Evolutionary conservation across 306 rosid species (phyloP), one percentile per base, ranked within the genome.

Genomic region (Gastrolobium bilobum): DNA sequence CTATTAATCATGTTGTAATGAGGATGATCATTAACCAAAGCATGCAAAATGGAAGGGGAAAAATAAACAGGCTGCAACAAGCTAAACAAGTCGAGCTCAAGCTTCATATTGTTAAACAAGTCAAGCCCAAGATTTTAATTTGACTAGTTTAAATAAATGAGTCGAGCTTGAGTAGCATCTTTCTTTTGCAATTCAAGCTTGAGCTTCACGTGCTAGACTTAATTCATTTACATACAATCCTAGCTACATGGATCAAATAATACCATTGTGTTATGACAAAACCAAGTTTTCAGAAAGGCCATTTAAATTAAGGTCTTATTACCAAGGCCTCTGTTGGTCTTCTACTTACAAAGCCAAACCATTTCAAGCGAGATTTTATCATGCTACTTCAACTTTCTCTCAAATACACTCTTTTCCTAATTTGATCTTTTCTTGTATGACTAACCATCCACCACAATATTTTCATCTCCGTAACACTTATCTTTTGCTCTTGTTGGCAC

Each of bases 221-320:
- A 33, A 63, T 4, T 34, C 54, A 30, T n/a, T 9, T 9, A 63
- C 33, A 10, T 9, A 63, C 33, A 10, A 9, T 43, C 46, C n/a
- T 30, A 34, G 34, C 42, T 20, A 56, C 14, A 43, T 43, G 1
- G 33, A 34, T 9, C 10, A 29, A 33, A 54, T 35, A 31, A 54
- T 1, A 30, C 10, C 29, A 20, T 46, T 59, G 57, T 30, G 2
- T 54, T 31, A 10, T n/a, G 29, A 15, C 6, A 30, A 77, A 77
- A 4, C n/a, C 8, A 54, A 42, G 38, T 33, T 54, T 70, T 26
- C 50, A 20, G n/a, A 20, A 53, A 14, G 14, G 11, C 43, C 42
- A 75, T 59, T 70, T 5, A 79, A 52, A 60, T 59, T 13, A 59
- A 70, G 14, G 34, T 37, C 67, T 14, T 54, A 44, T 29, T 46